These are phyloP conservation scores for Irpex sp. DNA, from an alignment of 1,284 basidiomycete genomes.

Conservation along the genomic window DNA sequence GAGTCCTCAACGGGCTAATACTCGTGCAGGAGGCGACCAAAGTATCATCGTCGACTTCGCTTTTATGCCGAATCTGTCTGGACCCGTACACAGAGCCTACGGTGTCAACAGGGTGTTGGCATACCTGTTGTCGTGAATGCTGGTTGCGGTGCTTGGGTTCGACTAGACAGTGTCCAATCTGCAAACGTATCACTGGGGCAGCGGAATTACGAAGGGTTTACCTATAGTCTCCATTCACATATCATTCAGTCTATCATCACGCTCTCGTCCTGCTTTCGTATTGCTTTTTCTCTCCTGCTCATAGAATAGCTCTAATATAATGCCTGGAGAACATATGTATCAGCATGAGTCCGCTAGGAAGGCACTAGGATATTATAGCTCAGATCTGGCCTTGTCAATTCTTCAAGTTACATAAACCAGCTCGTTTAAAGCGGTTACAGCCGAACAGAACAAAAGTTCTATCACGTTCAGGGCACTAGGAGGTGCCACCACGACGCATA, in stretches of 20 bases:
- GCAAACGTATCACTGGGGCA: conserved; percentile 83
- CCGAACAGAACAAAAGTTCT: conserved; percentile 19
- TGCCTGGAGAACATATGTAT: neutral
- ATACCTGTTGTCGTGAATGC: conserved; percentile 83
- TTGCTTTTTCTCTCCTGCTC: neutral
- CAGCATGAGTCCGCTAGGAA: neutral
- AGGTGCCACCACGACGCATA: conserved; percentile 70
- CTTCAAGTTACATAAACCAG: conserved; percentile 69
- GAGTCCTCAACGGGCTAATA: conserved; percentile 9
- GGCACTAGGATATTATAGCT: conserved; percentile 33
- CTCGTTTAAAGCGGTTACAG: conserved; percentile 53
- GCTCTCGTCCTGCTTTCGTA: conserved; percentile 6
- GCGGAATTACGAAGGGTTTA: conserved; percentile 79
- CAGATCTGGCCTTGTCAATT: conserved; percentile 86
- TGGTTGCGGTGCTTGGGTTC: conserved; percentile 85
- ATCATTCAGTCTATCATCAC: conserved; percentile 12
- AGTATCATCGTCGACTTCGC: conserved; percentile 52
- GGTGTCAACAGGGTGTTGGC: conserved; percentile 87
- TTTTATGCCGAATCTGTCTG: conserved; percentile 80
- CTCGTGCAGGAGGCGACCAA: conserved; percentile 51
- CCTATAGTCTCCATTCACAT: conserved; percentile 37
- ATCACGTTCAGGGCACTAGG: conserved; percentile 28
- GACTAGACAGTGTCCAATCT: conserved; percentile 85
- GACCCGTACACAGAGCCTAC: conserved; percentile 83
- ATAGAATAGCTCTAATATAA: conserved; percentile 4